Conservation (phyloP, 305 asterid species). For the Nicotiana rustica region DNA sequence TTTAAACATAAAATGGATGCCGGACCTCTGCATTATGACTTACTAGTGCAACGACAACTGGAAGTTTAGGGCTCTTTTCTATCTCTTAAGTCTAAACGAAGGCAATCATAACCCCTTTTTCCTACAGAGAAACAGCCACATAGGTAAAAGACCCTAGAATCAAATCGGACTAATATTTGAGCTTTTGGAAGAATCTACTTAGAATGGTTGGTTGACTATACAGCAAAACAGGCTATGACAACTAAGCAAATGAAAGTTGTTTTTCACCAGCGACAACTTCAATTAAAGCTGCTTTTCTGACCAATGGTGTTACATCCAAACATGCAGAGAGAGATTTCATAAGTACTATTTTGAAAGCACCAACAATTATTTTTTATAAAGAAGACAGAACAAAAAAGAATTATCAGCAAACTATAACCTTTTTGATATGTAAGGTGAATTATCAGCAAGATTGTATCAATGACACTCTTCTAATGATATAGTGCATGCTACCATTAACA, state of each 20-base stretch:
- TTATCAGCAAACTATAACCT: neutral
- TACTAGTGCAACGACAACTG: neutral
- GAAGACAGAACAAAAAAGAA: neutral
- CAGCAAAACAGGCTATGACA: neutral
- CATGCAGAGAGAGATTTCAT: neutral
- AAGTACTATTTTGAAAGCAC: no score
- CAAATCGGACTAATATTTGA: neutral
- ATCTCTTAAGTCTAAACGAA: neutral
- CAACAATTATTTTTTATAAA: neutral
- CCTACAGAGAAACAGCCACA: neutral
- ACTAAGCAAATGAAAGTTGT: neutral
- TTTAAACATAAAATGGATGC: neutral
- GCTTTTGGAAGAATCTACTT: neutral
- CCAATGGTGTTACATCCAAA: neutral
- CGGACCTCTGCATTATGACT: neutral
- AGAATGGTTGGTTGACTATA: neutral
- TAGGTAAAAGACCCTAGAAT: neutral
- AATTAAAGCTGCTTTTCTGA: neutral
- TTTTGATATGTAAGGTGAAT: neutral
- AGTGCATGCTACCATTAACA: conserved; percentile 16
- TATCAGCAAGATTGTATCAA: conserved; percentile 20
- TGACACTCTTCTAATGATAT: neutral
- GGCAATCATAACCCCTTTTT: neutral
- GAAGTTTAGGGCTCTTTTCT: neutral
- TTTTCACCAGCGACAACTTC: neutral